Evolutionary conservation across 345 rosid species (phyloP).

Genomic region (Salix brachista): DNA sequence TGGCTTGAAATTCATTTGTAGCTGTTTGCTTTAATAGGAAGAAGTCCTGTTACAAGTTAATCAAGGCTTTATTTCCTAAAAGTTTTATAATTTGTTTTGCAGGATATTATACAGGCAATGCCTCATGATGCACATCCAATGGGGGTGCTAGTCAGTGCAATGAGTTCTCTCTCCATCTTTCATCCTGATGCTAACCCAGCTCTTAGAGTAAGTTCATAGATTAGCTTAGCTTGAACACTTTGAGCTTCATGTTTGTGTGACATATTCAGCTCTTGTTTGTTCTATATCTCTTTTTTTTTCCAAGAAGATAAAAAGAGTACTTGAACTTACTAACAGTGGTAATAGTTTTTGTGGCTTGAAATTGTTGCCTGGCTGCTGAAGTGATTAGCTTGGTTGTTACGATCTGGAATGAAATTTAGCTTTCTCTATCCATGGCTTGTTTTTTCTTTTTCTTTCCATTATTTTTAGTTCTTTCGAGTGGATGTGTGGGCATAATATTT

Average conservation of each 20-base stretch:
- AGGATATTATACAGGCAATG: slow-evolving; percentile 94
- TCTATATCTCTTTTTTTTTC: neutral
- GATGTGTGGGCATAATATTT: neutral
- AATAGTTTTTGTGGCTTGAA: neutral
- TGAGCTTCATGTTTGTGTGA: neutral
- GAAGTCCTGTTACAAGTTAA: neutral
- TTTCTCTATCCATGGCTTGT: neutral
- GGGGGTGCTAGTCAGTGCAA: slow-evolving; percentile 96
- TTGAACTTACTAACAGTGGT: neutral
- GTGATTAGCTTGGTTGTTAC: neutral
- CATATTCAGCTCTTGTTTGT: neutral
- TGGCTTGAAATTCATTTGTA: neutral
- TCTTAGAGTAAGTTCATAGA: slow-evolving; percentile 59
- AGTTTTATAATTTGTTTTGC: slow-evolving; percentile 20
- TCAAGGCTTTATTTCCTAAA: slow-evolving; percentile 3
- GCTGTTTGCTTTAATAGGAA: neutral
- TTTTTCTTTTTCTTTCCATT: neutral
- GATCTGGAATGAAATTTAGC: neutral
- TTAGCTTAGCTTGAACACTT: neutral
- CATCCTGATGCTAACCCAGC: slow-evolving; percentile 99
- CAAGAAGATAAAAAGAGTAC: neutral
- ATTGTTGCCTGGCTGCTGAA: neutral
- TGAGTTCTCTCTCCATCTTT: slow-evolving; percentile 95
- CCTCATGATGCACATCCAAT: slow-evolving; percentile 99
- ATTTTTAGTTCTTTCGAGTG: too few species aligned